phyloP scores from a whole-genome alignment of 2,329 filamentous ascomycete species.

The Graphium sp. region DNA sequence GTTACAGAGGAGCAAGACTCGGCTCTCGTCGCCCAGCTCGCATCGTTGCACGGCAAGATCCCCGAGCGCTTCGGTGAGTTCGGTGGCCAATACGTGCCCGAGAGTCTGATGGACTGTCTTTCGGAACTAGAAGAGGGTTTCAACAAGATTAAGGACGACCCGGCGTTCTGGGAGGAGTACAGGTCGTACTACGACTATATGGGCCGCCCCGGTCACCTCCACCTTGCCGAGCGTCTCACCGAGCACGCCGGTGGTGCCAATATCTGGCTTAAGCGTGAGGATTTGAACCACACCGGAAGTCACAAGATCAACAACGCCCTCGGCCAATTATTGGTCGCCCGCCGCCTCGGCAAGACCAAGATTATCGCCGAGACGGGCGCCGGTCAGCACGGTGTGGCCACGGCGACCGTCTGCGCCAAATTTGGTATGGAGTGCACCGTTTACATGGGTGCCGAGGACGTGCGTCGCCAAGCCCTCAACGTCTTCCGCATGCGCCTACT shows the following conservation, averaged over 20 bases:
- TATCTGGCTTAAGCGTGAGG: conserved; percentile 96
- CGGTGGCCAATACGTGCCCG: conserved; percentile 92
- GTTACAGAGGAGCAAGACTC: conserved; percentile 36
- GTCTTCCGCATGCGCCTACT: conserved; percentile 97
- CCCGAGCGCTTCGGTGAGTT: conserved; percentile 88
- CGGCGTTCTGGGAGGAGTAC: conserved; percentile 93
- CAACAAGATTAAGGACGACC: conserved; percentile 70
- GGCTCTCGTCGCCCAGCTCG: conserved; percentile 66
- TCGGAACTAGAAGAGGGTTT: conserved; percentile 84
- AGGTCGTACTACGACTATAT: conserved; percentile 94
- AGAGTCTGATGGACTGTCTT: conserved; percentile 94
- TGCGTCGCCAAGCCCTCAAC: conserved; percentile 87
- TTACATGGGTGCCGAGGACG: conserved; percentile 86
- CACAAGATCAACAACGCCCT: conserved; percentile 99
- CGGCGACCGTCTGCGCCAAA: conserved; percentile 92
- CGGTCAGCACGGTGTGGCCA: conserved; percentile 94
- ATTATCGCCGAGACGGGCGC: conserved; percentile 98
- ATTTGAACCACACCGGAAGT: conserved; percentile 91
- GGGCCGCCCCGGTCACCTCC: conserved; percentile 82
- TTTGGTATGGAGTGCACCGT: conserved; percentile 97
- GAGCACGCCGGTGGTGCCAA: conserved; percentile 81
- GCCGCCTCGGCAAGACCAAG: conserved; percentile 77
- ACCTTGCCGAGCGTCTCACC: conserved; percentile 76
- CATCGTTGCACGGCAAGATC: conserved; percentile 64
- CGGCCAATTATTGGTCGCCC: conserved; percentile 78